Percentiles rank a stretch among this genome's conserved stretches.
phyloP scores from a whole-genome alignment of 2,329 filamentous ascomycete species.

The Clonostachys sp. region DNA sequence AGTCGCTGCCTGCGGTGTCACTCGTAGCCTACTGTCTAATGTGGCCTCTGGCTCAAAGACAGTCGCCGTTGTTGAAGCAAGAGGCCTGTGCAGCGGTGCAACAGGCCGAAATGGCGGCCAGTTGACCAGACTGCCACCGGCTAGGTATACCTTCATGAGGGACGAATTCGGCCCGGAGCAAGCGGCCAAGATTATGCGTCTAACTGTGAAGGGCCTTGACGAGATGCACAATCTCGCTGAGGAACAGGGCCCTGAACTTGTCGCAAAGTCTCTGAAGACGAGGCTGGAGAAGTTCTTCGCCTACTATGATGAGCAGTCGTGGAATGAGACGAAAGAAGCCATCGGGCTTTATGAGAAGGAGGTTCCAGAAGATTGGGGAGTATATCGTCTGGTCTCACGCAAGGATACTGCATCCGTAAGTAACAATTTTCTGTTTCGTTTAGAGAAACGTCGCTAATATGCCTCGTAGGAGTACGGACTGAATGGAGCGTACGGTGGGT shows the following conservation, averaged over 20 bases:
- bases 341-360: not conserved
- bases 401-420: not conserved
- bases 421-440: not conserved
- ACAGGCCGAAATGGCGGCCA: constrained; percentile 6
- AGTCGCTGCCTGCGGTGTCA: constrained; percentile 1
- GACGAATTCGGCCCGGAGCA: constrained; percentile 1
- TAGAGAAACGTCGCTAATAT: not conserved
- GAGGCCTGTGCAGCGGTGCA: constrained; percentile 2
- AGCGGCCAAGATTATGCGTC: constrained; percentile 3
- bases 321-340: not conserved
- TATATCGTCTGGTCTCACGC: not conserved
- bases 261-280: not conserved
- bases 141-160: not conserved
- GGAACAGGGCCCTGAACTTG: not conserved
- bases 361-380: not conserved
- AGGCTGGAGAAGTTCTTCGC: constrained; percentile 1
- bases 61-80: constrained; percentile 4
- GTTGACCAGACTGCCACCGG: not conserved
- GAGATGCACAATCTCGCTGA: not conserved
- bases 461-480: not conserved
- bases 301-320: constrained; percentile 1
- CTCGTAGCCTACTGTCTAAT: not conserved
- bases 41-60: not conserved
- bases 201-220: not conserved
- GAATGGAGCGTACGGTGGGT: not conserved